Percentiles rank a stretch among this genome's conserved stretches.
Conservation (phyloP, 768 basidiomycete genomes). For the Strobilomyces echinocephalus region DNA sequence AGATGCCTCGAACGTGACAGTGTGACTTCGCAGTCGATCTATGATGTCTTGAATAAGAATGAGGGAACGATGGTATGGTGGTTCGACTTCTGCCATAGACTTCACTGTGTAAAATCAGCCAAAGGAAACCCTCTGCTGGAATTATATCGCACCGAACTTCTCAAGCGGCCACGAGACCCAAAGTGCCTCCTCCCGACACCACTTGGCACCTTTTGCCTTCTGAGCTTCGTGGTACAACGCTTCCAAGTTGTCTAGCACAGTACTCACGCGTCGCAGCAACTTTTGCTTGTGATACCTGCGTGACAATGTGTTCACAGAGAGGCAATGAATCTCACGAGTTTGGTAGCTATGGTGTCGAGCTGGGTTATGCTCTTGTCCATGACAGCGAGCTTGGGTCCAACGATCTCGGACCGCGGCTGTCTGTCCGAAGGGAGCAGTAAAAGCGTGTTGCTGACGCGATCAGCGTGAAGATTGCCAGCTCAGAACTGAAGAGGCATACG, state of each 20-base stretch:
- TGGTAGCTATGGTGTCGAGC: constrained; percentile 52
- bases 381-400: constrained; percentile 57
- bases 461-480: background rate
- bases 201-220: constrained; percentile 65
- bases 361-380: constrained; percentile 66
- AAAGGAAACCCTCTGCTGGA: background rate
- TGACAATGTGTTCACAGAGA: background rate
- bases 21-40: constrained; percentile 56
- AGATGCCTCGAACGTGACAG: constrained; percentile 65
- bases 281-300: constrained; percentile 47
- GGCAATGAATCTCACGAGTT: constrained; percentile 51
- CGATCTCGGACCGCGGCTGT: constrained; percentile 54
- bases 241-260: constrained; percentile 62
- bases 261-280: constrained; percentile 63
- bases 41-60: constrained; percentile 51
- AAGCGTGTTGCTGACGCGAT: constrained; percentile 53
- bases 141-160: constrained; percentile 55
- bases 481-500: constrained; percentile 26
- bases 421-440: constrained; percentile 45
- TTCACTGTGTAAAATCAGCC: constrained; percentile 39
- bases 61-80: constrained; percentile 66
- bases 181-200: constrained; percentile 66
- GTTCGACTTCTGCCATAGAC: constrained; percentile 50
- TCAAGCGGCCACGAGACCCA: constrained; percentile 83
- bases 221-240: constrained; percentile 61